phyloP scores from a whole-genome alignment of 306 rosid genomes.

The Quercus rubra region DNA sequence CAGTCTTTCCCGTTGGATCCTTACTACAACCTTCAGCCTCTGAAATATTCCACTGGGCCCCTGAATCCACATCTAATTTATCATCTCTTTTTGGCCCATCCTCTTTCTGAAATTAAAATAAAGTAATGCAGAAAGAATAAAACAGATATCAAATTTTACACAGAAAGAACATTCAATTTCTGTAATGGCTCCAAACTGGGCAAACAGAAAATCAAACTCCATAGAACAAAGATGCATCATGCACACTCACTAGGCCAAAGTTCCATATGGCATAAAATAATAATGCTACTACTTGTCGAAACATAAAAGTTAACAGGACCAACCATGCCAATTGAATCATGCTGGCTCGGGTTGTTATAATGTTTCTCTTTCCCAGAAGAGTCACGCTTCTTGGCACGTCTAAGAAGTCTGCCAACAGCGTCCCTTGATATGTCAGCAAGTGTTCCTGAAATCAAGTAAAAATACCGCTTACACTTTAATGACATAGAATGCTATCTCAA shows the following conservation, averaged over 20 bases:
- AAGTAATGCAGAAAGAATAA: slow-evolving; percentile 15
- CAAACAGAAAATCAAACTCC: neutral
- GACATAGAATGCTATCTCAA: neutral
- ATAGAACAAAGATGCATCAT: neutral
- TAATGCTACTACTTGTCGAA: no score
- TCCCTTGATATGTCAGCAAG: slow-evolving; percentile 37
- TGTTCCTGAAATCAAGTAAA: slow-evolving; percentile 26
- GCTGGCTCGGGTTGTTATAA: slow-evolving; percentile 1
- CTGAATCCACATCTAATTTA: slow-evolving; percentile 29
- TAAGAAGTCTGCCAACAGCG: slow-evolving; percentile 38
- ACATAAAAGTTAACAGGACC: slow-evolving; percentile 5
- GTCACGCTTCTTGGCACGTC: slow-evolving; percentile 22
- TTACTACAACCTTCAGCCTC: slow-evolving; percentile 39
- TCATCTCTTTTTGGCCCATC: slow-evolving; percentile 32
- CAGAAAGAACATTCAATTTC: neutral
- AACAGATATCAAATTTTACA: neutral
- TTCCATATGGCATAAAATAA: neutral
- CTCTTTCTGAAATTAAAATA: slow-evolving; percentile 34
- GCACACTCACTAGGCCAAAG: neutral
- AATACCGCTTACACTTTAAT: neutral
- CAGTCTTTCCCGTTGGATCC: slow-evolving; percentile 31
- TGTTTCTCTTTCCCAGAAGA: slow-evolving; percentile 22
- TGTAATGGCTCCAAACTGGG: neutral
- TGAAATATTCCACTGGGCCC: slow-evolving; percentile 23
- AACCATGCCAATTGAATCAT: slow-evolving; percentile 30